phyloP scores from a whole-genome alignment of 768 basidiomycete genomes.

The Boletus insuetus region DNA sequence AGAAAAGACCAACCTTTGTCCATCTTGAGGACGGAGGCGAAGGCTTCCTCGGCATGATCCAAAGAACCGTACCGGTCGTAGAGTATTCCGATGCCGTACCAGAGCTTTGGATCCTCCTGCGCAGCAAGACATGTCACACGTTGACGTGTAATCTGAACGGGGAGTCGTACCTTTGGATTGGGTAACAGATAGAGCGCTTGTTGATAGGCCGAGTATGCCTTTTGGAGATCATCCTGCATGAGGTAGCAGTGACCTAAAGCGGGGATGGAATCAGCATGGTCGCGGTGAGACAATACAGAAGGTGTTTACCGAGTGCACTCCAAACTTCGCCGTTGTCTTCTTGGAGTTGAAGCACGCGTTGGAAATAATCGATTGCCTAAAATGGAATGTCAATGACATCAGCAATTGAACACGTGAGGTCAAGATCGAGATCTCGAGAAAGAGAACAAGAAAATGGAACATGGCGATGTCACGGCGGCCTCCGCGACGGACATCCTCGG shows the following conservation, averaged over 20 bases:
- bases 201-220: constrained; percentile 97
- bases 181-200: constrained; percentile 95
- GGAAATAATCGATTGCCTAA: constrained; percentile 95
- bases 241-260: constrained; percentile 88
- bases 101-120: constrained; percentile 93
- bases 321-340: constrained; percentile 99
- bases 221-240: constrained; percentile 99
- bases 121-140: constrained; percentile 5
- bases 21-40: constrained; percentile 93
- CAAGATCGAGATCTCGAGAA: constrained; percentile 25
- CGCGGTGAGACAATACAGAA: constrained; percentile 17
- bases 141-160: neutral
- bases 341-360: constrained; percentile 83
- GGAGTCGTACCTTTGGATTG: constrained; percentile 78
- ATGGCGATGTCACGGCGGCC: constrained; percentile 21
- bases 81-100: constrained; percentile 99
- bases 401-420: constrained; percentile 31
- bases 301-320: constrained; percentile 80
- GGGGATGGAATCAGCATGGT: constrained; percentile 13
- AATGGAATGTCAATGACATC: constrained; percentile 30
- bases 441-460: constrained; percentile 14
- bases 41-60: constrained; percentile 99
- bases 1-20: constrained; percentile 71
- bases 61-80: constrained; percentile 98
- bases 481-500: constrained; percentile 34